A percentile compares a stretch with the other conserved stretches of the same genome.
These are phyloP conservation scores for Cyberlindnera sargentensis DNA, from an alignment of 805 yeast species.

Conservation along the genomic window DNA sequence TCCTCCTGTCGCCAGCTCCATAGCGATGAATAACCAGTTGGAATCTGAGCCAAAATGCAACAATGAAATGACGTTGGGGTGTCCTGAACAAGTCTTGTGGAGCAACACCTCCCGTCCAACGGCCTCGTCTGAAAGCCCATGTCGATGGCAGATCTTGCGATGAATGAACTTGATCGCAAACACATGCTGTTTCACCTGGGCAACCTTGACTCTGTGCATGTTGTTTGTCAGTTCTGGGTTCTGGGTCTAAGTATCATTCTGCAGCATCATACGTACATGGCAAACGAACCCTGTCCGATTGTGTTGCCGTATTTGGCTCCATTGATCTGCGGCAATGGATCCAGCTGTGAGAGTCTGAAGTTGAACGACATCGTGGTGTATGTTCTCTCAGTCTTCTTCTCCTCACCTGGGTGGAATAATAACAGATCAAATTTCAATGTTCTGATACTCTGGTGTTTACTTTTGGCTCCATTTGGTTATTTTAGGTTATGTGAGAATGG, in stretches of 20 bases:
- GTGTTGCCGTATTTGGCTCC: conserved; percentile 42
- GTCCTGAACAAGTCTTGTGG: conserved; percentile 52
- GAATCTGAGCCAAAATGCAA: conserved; percentile 46
- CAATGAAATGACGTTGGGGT: conserved; percentile 53
- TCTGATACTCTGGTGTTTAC: conserved; percentile 5
- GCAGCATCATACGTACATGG: conserved; percentile 31
- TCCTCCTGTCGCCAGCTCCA: conserved; percentile 70
- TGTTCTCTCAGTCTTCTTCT: too few species aligned
- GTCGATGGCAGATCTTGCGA: conserved; percentile 28
- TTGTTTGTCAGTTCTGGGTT: not conserved
- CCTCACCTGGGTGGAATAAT: not conserved
- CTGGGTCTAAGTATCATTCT: not conserved
- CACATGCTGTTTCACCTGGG: conserved; percentile 29
- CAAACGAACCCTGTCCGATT: conserved; percentile 65
- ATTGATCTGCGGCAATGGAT: conserved; percentile 41
- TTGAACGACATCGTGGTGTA: conserved; percentile 11
- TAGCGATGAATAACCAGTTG: conserved; percentile 55
- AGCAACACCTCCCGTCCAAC: conserved; percentile 48
- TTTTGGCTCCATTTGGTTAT: conserved; percentile 4
- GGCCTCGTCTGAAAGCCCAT: conserved; percentile 32
- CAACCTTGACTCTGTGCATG: conserved; percentile 39
- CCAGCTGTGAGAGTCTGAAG: conserved; percentile 38
- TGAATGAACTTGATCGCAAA: conserved; percentile 58
- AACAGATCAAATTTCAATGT: not conserved
- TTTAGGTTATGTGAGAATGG: not conserved